Conservation (phyloP, 2,329 filamentous ascomycete genomes). For the Aureobasidium sp. region DNA sequence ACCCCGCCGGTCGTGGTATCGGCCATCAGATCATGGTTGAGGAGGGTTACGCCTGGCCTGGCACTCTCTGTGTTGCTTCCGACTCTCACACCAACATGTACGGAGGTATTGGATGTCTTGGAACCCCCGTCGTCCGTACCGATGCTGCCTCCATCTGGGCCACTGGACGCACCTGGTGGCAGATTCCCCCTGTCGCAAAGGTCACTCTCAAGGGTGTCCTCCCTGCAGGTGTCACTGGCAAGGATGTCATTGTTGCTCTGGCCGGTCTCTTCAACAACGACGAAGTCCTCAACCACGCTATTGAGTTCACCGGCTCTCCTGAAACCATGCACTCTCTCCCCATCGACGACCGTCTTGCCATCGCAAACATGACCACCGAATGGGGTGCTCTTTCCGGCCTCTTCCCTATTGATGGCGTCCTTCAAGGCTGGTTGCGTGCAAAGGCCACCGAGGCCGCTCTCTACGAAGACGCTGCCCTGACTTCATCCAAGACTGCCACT, state of each 20-base stretch:
- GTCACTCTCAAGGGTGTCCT: slow-evolving; percentile 70
- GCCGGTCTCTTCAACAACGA: slow-evolving; percentile 80
- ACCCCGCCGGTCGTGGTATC: slow-evolving; percentile 70
- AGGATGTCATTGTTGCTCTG: slow-evolving; percentile 88
- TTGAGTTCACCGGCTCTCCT: slow-evolving; percentile 79
- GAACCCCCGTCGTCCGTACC: slow-evolving; percentile 76
- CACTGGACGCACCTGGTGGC: slow-evolving; percentile 79
- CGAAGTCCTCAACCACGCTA: slow-evolving; percentile 82
- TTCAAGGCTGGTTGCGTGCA: slow-evolving; percentile 65
- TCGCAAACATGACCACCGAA: slow-evolving; percentile 76
- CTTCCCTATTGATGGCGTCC: slow-evolving; percentile 71
- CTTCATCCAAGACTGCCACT: slow-evolving; percentile 41
- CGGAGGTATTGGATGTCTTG: slow-evolving; percentile 68
- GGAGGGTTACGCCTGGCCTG: slow-evolving; percentile 77
- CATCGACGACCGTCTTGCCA: slow-evolving; percentile 67
- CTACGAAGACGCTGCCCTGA: slow-evolving; percentile 43
- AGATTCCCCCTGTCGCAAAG: slow-evolving; percentile 76
- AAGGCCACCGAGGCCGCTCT: slow-evolving; percentile 70
- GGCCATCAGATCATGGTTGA: slow-evolving; percentile 92
- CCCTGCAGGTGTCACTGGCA: slow-evolving; percentile 76
- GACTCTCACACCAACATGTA: slow-evolving; percentile 79
- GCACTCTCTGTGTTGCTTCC: slow-evolving; percentile 71
- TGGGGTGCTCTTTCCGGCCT: slow-evolving; percentile 68
- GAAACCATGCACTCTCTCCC: slow-evolving; percentile 67
- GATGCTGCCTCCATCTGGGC: slow-evolving; percentile 84